A percentile compares a stretch with the other conserved stretches of the same genome.
Conservation (phyloP, 345 rosid genomes). For the Eutrema yunnanense region DNA sequence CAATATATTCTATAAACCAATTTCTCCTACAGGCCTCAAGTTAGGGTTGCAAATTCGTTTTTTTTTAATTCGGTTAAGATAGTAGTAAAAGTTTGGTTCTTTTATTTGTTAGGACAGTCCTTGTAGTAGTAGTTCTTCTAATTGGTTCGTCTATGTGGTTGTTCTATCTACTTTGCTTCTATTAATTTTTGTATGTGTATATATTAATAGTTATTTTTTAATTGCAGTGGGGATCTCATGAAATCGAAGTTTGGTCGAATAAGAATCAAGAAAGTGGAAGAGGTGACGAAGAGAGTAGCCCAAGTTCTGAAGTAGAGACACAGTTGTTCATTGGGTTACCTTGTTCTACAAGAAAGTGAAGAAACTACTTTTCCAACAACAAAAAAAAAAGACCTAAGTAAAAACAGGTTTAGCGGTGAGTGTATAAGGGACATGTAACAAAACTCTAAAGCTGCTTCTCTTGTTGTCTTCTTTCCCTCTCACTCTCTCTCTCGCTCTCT, state of each 20-base stretch:
- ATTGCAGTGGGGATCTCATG: slow-evolving; percentile 38
- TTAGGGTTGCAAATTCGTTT: slow-evolving; percentile 16
- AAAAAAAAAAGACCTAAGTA: not conserved
- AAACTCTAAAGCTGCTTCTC: slow-evolving; percentile 22
- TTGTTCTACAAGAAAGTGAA: slow-evolving; percentile 41
- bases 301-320: slow-evolving; percentile 77
- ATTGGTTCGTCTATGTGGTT: not conserved
- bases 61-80: not conserved
- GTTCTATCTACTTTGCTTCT: slow-evolving; percentile 1
- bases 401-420: slow-evolving; percentile 17
- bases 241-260: slow-evolving; percentile 16
- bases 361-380: not conserved
- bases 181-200: not conserved
- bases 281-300: slow-evolving; percentile 38
- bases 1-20: not conserved
- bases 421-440: slow-evolving; percentile 17
- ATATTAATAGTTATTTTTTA: not conserved
- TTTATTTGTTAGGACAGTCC: slow-evolving; percentile 5
- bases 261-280: slow-evolving; percentile 25
- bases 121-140: not conserved
- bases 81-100: not conserved
- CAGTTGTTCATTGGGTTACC: slow-evolving; percentile 82
- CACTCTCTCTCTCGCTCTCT: slow-evolving; percentile 1
- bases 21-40: not conserved
- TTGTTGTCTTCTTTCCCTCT: slow-evolving; percentile 23